Evolutionary conservation across 805 yeast genomes (phyloP).

Genomic region (Pichia nakasei): DNA sequence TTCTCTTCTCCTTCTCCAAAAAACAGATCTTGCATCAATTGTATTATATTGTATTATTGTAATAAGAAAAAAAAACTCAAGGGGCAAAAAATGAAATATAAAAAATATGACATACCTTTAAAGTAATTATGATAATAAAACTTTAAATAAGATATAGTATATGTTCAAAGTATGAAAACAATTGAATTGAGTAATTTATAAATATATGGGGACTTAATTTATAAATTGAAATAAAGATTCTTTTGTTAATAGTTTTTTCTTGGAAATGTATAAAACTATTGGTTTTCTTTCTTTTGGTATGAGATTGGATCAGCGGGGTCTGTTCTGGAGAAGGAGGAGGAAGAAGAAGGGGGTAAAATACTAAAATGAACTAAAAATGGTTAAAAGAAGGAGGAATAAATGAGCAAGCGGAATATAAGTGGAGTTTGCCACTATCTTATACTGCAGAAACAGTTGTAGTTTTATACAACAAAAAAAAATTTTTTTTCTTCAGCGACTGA

Average conservation of each 20-base stretch:
- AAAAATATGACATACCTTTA: background rate
- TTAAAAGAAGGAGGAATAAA: background rate
- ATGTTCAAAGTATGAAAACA: background rate
- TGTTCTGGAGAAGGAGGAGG: constrained; percentile 16
- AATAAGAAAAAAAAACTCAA: background rate
- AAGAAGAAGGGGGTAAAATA: constrained; percentile 7
- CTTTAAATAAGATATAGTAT: background rate
- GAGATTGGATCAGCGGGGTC: constrained; percentile 11
- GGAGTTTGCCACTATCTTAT: background rate
- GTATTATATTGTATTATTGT: background rate
- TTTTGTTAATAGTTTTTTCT: constrained; percentile 1
- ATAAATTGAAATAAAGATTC: background rate
- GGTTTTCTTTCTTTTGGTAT: constrained; percentile 1
- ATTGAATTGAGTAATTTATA: background rate
- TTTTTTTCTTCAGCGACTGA: background rate
- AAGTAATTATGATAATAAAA: background rate
- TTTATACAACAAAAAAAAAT: background rate
- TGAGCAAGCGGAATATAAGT: background rate
- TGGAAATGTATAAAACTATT: background rate
- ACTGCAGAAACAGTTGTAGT: background rate
- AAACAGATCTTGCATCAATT: background rate
- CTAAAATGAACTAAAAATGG: background rate
- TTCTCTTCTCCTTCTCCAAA: constrained; percentile 4
- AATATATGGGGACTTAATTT: background rate
- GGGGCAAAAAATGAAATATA: background rate